Evolutionary conservation across 768 basidiomycete species (phyloP).

Genomic region (Dictyophora rubrovolvata): DNA sequence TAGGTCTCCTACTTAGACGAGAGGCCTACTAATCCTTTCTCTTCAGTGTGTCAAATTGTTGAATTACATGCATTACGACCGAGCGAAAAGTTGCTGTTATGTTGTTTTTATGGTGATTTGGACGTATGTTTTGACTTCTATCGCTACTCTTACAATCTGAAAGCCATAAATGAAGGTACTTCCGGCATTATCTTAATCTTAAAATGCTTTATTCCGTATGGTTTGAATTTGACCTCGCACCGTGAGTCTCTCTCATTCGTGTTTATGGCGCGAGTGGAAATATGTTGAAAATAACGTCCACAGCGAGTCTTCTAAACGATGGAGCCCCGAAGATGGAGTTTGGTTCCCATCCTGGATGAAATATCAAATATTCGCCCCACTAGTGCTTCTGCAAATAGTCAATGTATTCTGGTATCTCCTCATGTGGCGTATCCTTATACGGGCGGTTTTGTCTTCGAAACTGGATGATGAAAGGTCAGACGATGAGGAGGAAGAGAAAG

Average conservation of each 20-base stretch:
- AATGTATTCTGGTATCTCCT: conserved; percentile 93
- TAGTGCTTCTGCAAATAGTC: conserved; percentile 67
- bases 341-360: conserved; percentile 74
- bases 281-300: neutral
- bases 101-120: conserved; percentile 58
- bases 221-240: conserved; percentile 63
- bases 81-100: conserved; percentile 53
- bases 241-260: conserved; percentile 41
- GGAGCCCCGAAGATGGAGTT: conserved; percentile 50
- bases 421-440: conserved; percentile 64
- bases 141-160: neutral
- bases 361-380: conserved; percentile 67
- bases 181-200: conserved; percentile 87
- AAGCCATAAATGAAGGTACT: conserved; percentile 46
- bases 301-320: conserved; percentile 47
- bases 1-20: conserved; percentile 27
- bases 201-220: conserved; percentile 82
- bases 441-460: conserved; percentile 43
- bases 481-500: conserved; percentile 25
- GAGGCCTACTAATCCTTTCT: neutral
- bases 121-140: conserved; percentile 46
- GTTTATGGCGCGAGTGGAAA: neutral
- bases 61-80: conserved; percentile 73
- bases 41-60: conserved; percentile 70
- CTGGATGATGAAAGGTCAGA: conserved; percentile 71